Conservation (phyloP, 768 basidiomycete species). For the Tricholoma hemisulphureum region DNA sequence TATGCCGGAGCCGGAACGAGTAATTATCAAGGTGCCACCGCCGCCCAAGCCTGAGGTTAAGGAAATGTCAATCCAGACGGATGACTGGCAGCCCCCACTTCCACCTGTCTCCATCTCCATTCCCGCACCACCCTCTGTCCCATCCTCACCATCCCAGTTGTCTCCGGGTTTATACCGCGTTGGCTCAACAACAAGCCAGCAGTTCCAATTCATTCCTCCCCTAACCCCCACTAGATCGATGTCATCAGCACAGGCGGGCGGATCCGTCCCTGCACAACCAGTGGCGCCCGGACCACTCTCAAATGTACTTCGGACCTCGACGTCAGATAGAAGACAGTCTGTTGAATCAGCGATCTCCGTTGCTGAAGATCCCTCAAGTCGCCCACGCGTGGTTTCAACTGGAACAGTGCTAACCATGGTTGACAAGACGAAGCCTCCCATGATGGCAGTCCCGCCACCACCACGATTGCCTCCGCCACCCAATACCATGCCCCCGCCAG, state of each 20-base stretch:
- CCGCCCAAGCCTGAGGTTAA: conserved; percentile 62
- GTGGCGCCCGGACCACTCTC: conserved; percentile 31
- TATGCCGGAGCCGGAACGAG: conserved; percentile 35
- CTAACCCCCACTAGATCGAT: conserved; percentile 37
- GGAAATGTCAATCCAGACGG: conserved; percentile 81
- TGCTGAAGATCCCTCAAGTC: conserved; percentile 35
- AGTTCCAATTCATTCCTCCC: conserved; percentile 67
- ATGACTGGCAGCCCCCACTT: conserved; percentile 58
- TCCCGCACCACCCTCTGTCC: conserved; percentile 32
- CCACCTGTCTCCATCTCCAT: conserved; percentile 29
- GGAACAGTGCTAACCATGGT: conserved; percentile 46
- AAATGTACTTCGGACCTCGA: conserved; percentile 50
- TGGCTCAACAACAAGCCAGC: conserved; percentile 44
- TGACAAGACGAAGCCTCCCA: conserved; percentile 82
- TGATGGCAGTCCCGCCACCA: conserved; percentile 80
- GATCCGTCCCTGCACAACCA: conserved; percentile 38
- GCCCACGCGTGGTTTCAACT: conserved; percentile 65
- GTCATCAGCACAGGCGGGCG: conserved; percentile 27
- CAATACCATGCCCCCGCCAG: conserved; percentile 69
- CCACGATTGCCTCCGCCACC: conserved; percentile 73
- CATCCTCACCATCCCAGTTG: conserved; percentile 26
- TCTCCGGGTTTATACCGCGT: conserved; percentile 54
- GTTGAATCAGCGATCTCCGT: conserved; percentile 67
- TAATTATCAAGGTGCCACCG: conserved; percentile 30
- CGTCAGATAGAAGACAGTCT: conserved; percentile 65